A percentile compares a stretch with the other conserved stretches of the same genome.
These are phyloP conservation scores for Phyllosticta capitalensis DNA, from an alignment of 2,329 filamentous ascomycete species.

Conservation along the genomic window DNA sequence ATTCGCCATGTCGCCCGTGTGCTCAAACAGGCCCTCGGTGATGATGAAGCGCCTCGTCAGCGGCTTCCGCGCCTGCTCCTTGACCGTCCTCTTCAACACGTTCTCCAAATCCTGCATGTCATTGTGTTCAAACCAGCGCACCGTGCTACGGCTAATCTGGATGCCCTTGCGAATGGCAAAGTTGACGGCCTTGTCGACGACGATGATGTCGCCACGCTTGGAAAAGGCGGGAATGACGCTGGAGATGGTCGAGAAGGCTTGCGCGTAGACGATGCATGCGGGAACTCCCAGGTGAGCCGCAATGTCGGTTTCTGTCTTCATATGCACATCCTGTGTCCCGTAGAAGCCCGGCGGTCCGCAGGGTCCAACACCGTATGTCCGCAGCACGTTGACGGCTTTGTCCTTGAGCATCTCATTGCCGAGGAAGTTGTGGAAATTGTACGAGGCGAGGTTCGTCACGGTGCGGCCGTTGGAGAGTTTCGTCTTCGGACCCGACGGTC, in stretches of 20 bases:
- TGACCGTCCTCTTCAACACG: slow-evolving; percentile 73
- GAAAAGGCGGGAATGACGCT: slow-evolving; percentile 94
- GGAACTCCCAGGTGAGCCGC: slow-evolving; percentile 80
- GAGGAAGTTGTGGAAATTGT: slow-evolving; percentile 97
- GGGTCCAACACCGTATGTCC: slow-evolving; percentile 91
- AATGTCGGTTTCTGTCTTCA: slow-evolving; percentile 92
- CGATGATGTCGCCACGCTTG: slow-evolving; percentile 94
- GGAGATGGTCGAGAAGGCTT: slow-evolving; percentile 93
- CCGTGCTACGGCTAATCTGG: slow-evolving; percentile 82
- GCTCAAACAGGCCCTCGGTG: slow-evolving; percentile 90
- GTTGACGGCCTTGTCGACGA: slow-evolving; percentile 87
- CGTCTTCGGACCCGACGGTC: slow-evolving; percentile 79
- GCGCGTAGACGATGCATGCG: slow-evolving; percentile 88
- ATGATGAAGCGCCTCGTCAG: slow-evolving; percentile 91
- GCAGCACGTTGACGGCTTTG: slow-evolving; percentile 85
- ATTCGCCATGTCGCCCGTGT: slow-evolving; percentile 73
- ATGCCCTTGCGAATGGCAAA: slow-evolving; percentile 91
- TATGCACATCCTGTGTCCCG: slow-evolving; percentile 95
- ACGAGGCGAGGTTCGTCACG: slow-evolving; percentile 86
- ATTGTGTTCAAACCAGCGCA: slow-evolving; percentile 92
- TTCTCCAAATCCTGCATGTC: slow-evolving; percentile 89
- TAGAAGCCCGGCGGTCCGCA: slow-evolving; percentile 98
- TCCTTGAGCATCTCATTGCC: slow-evolving; percentile 87
- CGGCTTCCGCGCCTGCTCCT: slow-evolving; percentile 81
- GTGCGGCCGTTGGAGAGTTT: slow-evolving; percentile 83